phyloP scores from a whole-genome alignment of 1,284 basidiomycete genomes.

The Ganoderma sinense region DNA sequence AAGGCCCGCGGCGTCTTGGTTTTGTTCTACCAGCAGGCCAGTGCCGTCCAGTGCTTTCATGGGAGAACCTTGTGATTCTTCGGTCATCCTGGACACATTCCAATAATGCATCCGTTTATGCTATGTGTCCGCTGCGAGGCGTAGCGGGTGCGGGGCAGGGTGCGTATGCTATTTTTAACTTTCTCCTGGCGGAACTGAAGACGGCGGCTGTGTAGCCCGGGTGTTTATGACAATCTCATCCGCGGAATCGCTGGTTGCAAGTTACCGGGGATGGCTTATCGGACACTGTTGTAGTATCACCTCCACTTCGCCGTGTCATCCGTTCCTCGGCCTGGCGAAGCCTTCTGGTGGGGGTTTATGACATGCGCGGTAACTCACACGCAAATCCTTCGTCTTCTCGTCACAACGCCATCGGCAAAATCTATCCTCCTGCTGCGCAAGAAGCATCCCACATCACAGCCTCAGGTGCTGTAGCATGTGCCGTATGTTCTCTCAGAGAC shows the following conservation, averaged over 20 bases:
- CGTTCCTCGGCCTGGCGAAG: neutral
- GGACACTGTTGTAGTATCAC: neutral
- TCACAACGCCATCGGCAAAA: slow-evolving; percentile 1
- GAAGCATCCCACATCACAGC: neutral
- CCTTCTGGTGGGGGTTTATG: neutral
- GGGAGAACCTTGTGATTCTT: neutral
- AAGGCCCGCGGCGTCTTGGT: neutral
- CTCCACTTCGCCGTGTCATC: neutral
- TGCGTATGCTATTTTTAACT: slow-evolving; percentile 1
- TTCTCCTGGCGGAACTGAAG: neutral
- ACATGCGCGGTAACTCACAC: neutral
- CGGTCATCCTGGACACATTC: neutral
- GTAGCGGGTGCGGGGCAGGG: neutral
- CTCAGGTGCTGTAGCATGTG: neutral
- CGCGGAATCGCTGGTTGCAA: slow-evolving; percentile 1
- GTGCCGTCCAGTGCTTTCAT: neutral
- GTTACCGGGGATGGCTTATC: slow-evolving; percentile 14
- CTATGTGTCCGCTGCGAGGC: neutral
- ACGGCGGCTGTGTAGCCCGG: neutral
- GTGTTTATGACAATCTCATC: neutral
- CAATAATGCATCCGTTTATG: neutral
- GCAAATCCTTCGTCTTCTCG: slow-evolving; percentile 3
- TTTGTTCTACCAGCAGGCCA: neutral
- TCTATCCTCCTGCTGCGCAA: neutral
- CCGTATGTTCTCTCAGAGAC: neutral